Evolutionary conservation across 2,329 filamentous ascomycete species (phyloP).

Genomic region (Exophiala alcalophila): DNA sequence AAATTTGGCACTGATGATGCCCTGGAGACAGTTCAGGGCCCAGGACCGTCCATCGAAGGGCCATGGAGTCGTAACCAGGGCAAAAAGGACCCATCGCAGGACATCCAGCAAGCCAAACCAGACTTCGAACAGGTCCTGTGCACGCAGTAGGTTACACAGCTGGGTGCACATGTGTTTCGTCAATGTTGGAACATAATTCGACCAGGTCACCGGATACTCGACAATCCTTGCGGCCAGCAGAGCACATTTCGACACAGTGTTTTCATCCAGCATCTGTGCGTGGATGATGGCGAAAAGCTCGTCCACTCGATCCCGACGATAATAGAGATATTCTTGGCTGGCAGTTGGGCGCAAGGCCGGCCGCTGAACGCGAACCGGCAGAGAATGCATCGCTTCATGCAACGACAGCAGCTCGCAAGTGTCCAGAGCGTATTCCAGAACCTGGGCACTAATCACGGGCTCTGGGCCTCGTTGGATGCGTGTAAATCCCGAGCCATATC

Average conservation of each 20-base stretch:
- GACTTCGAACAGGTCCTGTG: slow-evolving; percentile 6
- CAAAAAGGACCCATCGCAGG: slow-evolving; percentile 10
- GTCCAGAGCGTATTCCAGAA: slow-evolving; percentile 5
- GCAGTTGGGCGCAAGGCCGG: no score
- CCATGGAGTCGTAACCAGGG: slow-evolving; percentile 1
- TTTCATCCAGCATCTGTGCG: slow-evolving; percentile 1
- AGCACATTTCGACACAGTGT: slow-evolving; percentile 4
- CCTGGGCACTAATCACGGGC: neutral
- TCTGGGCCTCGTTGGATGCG: neutral
- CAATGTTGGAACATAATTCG: slow-evolving; percentile 7
- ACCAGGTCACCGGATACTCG: slow-evolving; percentile 12
- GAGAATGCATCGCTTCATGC: slow-evolving; percentile 3
- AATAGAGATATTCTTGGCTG: slow-evolving; percentile 10
- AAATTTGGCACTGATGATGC: slow-evolving; percentile 5
- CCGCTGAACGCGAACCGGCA: no score
- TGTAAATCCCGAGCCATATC: slow-evolving; percentile 7
- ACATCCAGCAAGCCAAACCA: slow-evolving; percentile 6
- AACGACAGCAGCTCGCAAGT: slow-evolving; percentile 8
- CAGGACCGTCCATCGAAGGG: slow-evolving; percentile 3
- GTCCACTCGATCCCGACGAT: slow-evolving; percentile 9
- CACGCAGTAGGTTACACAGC: slow-evolving; percentile 2
- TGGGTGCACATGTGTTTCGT: slow-evolving; percentile 6
- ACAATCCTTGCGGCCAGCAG: slow-evolving; percentile 9
- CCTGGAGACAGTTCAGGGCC: neutral
- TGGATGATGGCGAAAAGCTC: slow-evolving; percentile 9